Percentiles rank a stretch among this genome's conserved stretches.
These are phyloP conservation scores for Sugiyamaella chiloensis DNA, from an alignment of 805 yeast genomes.

Conservation along the genomic window DNA sequence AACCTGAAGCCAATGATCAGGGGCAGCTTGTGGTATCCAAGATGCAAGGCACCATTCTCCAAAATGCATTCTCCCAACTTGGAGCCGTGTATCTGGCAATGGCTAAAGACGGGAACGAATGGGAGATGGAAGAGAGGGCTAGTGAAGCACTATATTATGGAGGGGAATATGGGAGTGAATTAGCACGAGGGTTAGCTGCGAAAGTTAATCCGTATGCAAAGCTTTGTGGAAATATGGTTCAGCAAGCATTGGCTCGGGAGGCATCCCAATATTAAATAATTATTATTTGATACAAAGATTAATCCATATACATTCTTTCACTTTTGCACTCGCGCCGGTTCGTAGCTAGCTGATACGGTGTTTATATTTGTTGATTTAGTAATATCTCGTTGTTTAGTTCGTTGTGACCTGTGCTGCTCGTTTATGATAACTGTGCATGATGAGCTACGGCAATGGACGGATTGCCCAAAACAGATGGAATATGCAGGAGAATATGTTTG, in stretches of 20 bases:
- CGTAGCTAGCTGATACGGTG: no score
- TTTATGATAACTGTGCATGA: no score
- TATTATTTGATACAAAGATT: no score
- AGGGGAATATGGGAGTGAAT: conserved; percentile 32
- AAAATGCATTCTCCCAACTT: conserved; percentile 32
- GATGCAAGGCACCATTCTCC: conserved; percentile 32
- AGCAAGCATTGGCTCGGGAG: conserved; percentile 23
- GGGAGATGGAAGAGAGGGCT: conserved; percentile 32
- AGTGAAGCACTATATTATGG: conserved; percentile 29
- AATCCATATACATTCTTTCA: no score
- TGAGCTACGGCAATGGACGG: no score
- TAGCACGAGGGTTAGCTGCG: conserved; percentile 28
- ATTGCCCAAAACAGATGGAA: no score
- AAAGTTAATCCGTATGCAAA: conserved; percentile 35
- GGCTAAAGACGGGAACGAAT: conserved; percentile 17
- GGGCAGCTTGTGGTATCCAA: conserved; percentile 22
- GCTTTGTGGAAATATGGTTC: conserved; percentile 34
- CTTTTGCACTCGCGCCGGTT: no score
- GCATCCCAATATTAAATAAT: no score
- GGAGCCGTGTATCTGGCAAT: conserved; percentile 29
- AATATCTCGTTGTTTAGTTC: no score
- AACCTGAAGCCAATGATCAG: conserved; percentile 16
- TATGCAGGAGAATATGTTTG: no score
- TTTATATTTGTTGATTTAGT: no score
- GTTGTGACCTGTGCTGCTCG: no score